These are phyloP conservation scores for Martensiomyces pterosporus DNA, from an alignment of 192 early-diverging fungal genomes.

Conservation along the genomic window DNA sequence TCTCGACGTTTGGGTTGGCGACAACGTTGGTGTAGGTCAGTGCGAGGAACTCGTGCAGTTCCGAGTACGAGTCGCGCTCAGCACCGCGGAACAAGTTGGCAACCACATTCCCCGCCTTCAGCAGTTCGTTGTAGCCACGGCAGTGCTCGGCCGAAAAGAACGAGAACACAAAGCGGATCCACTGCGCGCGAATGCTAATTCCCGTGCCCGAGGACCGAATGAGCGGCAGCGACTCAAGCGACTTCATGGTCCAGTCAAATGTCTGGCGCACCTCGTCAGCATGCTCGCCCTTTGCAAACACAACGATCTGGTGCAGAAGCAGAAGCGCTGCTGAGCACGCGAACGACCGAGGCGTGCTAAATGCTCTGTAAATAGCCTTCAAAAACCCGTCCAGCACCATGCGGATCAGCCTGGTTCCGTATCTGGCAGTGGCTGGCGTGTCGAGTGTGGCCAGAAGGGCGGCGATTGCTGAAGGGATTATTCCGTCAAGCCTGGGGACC, in stretches of 20 bases:
- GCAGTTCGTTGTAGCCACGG: constrained; percentile 19
- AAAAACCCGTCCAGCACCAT: constrained; percentile 31
- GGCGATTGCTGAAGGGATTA: constrained; percentile 20
- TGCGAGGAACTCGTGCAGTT: constrained; percentile 26
- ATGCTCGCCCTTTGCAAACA: constrained; percentile 29
- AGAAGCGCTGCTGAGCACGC: constrained; percentile 32
- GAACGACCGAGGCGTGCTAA: constrained; percentile 28
- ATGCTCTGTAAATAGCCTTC: constrained; percentile 24
- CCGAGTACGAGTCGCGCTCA: constrained; percentile 38
- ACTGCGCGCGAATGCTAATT: constrained; percentile 36
- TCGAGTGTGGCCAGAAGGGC: constrained; percentile 25
- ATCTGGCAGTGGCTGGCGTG: constrained; percentile 5
- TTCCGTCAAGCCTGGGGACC: constrained; percentile 22
- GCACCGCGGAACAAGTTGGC: constrained; percentile 24
- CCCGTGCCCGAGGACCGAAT: constrained; percentile 24
- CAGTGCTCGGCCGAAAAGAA: constrained; percentile 40
- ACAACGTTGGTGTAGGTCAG: constrained; percentile 27
- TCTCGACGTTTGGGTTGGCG: constrained; percentile 13
- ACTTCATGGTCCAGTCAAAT: constrained; percentile 42
- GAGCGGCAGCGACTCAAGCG: constrained; percentile 13
- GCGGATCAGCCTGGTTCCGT: constrained; percentile 22
- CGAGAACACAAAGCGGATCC: constrained; percentile 42
- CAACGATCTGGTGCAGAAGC: constrained; percentile 29
- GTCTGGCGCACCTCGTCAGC: constrained; percentile 25
- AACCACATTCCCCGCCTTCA: constrained; percentile 20